Evolutionary conservation across 257 asterid species (phyloP).

Genomic region (Salvia splendens): DNA sequence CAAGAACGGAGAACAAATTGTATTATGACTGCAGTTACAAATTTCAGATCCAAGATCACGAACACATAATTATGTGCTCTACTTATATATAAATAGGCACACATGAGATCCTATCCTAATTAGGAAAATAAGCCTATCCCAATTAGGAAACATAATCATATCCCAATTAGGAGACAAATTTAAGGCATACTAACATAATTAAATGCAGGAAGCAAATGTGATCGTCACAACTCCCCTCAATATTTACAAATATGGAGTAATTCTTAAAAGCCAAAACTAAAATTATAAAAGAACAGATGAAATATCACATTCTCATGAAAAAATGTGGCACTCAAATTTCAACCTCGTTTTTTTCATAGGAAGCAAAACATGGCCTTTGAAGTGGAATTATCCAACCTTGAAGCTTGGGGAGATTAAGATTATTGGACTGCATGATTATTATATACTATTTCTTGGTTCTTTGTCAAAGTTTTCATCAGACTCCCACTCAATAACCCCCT

Average conservation of each 20-base stretch:
- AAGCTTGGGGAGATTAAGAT: not conserved
- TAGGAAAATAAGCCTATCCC: no score
- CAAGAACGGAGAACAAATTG: no score
- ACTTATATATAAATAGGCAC: no score
- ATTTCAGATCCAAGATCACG: no score
- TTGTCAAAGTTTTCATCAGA: slow-evolving; percentile 56
- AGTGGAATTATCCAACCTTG: slow-evolving; percentile 6
- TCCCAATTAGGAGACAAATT: no score
- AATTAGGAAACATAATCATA: no score
- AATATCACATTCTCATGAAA: not conserved
- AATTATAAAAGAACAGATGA: not conserved
- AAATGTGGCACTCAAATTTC: slow-evolving; percentile 12
- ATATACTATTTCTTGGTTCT: slow-evolving; percentile 34
- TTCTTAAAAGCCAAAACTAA: not conserved
- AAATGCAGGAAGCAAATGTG: slow-evolving; percentile 4
- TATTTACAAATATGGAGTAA: slow-evolving; percentile 21
- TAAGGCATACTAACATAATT: no score
- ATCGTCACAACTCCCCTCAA: not conserved
- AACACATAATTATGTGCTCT: no score
- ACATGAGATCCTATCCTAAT: no score
- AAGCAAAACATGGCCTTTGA: not conserved
- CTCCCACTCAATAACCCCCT: slow-evolving; percentile 77
- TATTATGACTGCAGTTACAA: no score
- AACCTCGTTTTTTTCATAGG: not conserved
- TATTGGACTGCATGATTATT: slow-evolving; percentile 11